A percentile compares a stretch with the other conserved stretches of the same genome.
Conservation (phyloP, 2,329 filamentous ascomycete genomes). For the Botrytis galanthina region DNA sequence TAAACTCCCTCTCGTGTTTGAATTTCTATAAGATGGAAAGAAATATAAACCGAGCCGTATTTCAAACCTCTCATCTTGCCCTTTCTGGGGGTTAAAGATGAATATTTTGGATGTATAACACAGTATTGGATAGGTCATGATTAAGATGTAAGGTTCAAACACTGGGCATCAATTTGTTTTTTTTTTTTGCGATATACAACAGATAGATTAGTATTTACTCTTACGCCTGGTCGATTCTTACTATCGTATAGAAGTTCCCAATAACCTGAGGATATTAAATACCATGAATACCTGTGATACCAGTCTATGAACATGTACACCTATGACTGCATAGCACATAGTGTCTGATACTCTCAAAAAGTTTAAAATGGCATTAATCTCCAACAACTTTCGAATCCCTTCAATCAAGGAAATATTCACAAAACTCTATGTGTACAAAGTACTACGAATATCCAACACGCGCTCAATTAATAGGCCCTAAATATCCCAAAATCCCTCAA, state of each 20-base stretch:
- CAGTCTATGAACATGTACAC: no score
- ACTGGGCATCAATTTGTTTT: no score
- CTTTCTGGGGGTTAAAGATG: background rate
- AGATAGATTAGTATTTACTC: background rate
- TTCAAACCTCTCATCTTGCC: background rate
- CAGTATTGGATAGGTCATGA: background rate
- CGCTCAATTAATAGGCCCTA: background rate
- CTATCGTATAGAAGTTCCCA: background rate
- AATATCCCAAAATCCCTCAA: background rate
- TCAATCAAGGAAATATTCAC: background rate
- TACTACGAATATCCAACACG: background rate
- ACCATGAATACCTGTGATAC: background rate
- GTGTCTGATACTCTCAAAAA: no score
- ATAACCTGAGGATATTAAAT: background rate
- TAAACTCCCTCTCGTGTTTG: background rate
- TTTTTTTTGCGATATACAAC: background rate
- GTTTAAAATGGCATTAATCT: no score
- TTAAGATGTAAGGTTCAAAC: no score
- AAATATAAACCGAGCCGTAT: background rate
- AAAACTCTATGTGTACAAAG: accelerated
- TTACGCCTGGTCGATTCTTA: background rate
- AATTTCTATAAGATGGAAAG: background rate
- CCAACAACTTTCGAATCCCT: no score
- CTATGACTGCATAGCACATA: background rate
- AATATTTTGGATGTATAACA: background rate